These are phyloP conservation scores for Hansenula lynferdii DNA, from an alignment of 1,139 yeast genomes.

Conservation along the genomic window DNA sequence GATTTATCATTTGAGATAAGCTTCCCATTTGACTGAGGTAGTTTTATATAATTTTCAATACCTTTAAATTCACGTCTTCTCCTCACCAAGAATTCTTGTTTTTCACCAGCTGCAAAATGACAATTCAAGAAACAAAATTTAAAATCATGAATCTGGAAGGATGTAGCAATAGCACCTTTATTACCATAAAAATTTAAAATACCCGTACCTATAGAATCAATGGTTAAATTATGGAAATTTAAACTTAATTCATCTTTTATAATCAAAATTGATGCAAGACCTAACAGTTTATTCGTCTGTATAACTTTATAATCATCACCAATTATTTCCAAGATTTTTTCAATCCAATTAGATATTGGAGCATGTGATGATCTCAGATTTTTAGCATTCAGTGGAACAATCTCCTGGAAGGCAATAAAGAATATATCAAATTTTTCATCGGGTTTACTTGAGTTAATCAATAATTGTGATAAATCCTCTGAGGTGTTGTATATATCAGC, in stretches of 20 bases:
- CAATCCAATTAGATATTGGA: conserved; percentile 35
- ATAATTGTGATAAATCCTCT: conserved; percentile 20
- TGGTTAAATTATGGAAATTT: conserved; percentile 33
- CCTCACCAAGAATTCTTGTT: conserved; percentile 35
- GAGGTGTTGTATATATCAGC: conserved; percentile 23
- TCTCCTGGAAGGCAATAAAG: conserved; percentile 45
- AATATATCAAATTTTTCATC: conserved; percentile 31
- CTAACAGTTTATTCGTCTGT: conserved; percentile 41
- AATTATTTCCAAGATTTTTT: conserved; percentile 23
- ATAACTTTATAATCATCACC: conserved; percentile 26
- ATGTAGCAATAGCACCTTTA: conserved; percentile 48
- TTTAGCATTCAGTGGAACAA: conserved; percentile 42
- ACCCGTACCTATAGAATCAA: conserved; percentile 48
- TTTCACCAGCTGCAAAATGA: conserved; percentile 72
- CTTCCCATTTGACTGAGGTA: conserved; percentile 16
- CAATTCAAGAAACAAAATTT: conserved; percentile 53
- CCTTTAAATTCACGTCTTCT: conserved; percentile 40
- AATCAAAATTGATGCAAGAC: conserved; percentile 40
- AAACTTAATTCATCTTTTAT: conserved; percentile 26
- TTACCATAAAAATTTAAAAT: conserved; percentile 54
- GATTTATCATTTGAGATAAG: conserved; percentile 15
- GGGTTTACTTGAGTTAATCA: conserved; percentile 10
- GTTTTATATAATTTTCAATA: conserved; percentile 23
- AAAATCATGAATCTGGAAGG: conserved; percentile 33
- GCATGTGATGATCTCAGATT: conserved; percentile 38